A percentile compares a stretch with the other conserved stretches of the same genome.
These are phyloP conservation scores for Termitomyces sp. DNA, from an alignment of 768 basidiomycete species.

Conservation along the genomic window DNA sequence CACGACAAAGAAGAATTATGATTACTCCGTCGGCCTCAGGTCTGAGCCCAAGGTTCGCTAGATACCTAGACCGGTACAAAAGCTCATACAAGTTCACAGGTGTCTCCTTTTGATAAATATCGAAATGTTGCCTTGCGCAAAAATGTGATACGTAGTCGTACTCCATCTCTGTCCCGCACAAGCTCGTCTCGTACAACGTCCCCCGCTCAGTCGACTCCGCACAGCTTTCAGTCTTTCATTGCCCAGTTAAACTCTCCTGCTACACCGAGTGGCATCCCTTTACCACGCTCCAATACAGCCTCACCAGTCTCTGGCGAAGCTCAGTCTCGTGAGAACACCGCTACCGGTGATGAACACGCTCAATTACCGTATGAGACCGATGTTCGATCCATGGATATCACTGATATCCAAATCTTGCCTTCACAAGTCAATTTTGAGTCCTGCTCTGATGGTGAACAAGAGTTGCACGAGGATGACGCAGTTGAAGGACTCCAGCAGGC, in stretches of 20 bases:
- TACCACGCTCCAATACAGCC: conserved; percentile 45
- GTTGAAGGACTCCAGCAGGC: conserved; percentile 13
- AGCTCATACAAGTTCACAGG: conserved; percentile 29
- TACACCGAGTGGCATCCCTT: conserved; percentile 39
- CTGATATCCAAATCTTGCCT: conserved; percentile 45
- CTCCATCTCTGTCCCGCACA: conserved; percentile 63
- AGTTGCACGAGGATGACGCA: conserved; percentile 10
- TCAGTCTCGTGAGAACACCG: conserved; percentile 14
- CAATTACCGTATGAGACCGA: conserved; percentile 26
- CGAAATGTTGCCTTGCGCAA: conserved; percentile 58
- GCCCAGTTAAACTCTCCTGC: conserved; percentile 41
- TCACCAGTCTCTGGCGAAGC: conserved; percentile 38
- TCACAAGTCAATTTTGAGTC: conserved; percentile 19
- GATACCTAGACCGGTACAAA: background rate
- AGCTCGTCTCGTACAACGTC: conserved; percentile 55
- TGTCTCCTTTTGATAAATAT: conserved; percentile 57
- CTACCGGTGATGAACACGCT: conserved; percentile 21
- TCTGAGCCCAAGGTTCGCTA: conserved; percentile 53
- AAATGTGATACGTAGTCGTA: conserved; percentile 46
- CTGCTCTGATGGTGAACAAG: conserved; percentile 5
- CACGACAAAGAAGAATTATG: conserved; percentile 48
- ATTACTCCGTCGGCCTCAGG: conserved; percentile 55
- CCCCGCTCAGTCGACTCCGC: conserved; percentile 59
- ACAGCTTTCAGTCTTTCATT: conserved; percentile 42
- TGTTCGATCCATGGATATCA: conserved; percentile 46